These are phyloP conservation scores for Asterophora parasitica DNA, from an alignment of 768 basidiomycete species.

Conservation along the genomic window DNA sequence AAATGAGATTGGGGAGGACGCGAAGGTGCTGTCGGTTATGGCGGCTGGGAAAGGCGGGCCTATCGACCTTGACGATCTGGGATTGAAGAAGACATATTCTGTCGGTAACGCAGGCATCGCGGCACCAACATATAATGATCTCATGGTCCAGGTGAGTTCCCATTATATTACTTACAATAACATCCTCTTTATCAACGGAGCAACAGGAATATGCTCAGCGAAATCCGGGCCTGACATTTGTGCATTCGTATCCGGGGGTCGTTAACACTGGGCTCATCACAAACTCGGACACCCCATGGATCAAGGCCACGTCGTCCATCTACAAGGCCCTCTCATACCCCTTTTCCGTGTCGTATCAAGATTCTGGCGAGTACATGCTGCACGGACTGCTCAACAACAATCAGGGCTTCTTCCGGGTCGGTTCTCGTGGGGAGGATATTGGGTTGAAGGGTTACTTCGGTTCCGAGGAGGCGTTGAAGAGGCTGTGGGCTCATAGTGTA, in stretches of 20 bases:
- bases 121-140: constrained; percentile 37
- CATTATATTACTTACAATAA: not conserved
- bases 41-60: constrained; percentile 29
- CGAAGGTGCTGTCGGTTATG: constrained; percentile 44
- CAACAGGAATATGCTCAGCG: constrained; percentile 30
- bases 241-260: constrained; percentile 34
- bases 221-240: constrained; percentile 33
- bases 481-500: constrained; percentile 32
- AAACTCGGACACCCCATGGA: constrained; percentile 21
- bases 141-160: constrained; percentile 34
- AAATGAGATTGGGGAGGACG: constrained; percentile 43
- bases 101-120: constrained; percentile 24
- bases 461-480: constrained; percentile 31
- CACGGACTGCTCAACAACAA: constrained; percentile 23
- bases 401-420: constrained; percentile 27
- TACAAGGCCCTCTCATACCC: constrained; percentile 16
- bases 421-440: constrained; percentile 28
- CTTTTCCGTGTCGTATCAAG: constrained; percentile 6
- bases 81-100: constrained; percentile 36
- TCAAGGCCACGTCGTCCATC: constrained; percentile 18
- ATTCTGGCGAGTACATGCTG: constrained; percentile 29
- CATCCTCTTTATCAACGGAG: not conserved
- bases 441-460: constrained; percentile 30
- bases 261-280: constrained; percentile 30
- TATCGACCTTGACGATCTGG: constrained; percentile 42